Evolutionary conservation across 257 asterid species (phyloP).

Genomic region (Datura wrightii): DNA sequence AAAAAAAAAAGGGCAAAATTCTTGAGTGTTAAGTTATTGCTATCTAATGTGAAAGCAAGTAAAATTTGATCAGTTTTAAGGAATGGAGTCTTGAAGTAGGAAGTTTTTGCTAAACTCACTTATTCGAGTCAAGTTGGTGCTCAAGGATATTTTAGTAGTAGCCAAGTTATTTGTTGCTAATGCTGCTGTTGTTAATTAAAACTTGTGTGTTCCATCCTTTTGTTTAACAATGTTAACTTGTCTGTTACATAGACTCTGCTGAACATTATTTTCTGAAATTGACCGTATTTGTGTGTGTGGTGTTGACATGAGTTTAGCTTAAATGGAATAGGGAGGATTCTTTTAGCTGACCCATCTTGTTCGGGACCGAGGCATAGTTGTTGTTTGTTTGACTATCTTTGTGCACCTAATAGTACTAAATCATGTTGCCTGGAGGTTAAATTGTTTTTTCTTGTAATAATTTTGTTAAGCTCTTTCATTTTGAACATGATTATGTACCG

Average conservation of each 20-base stretch:
- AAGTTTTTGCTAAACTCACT: background rate
- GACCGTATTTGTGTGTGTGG: background rate
- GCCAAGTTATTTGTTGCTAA: background rate
- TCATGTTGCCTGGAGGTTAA: slow-evolving; percentile 19
- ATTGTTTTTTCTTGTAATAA: background rate
- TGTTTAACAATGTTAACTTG: background rate
- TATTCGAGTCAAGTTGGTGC: background rate
- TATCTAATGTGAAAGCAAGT: slow-evolving; percentile 18
- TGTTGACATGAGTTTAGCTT: background rate
- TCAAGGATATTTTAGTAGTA: background rate
- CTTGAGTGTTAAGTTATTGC: background rate
- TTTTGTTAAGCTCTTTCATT: background rate
- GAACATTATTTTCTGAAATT: slow-evolving; percentile 17
- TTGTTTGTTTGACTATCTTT: slow-evolving; percentile 3
- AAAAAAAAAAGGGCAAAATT: background rate
- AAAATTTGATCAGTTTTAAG: background rate
- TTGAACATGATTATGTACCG: background rate
- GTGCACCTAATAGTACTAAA: slow-evolving; percentile 15
- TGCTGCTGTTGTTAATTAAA: slow-evolving; percentile 21
- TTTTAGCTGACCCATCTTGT: background rate
- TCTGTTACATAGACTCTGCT: background rate
- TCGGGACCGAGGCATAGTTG: background rate
- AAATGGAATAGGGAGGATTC: background rate
- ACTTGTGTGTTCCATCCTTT: background rate
- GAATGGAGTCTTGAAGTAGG: background rate